A percentile compares a stretch with the other conserved stretches of the same genome.
These are phyloP conservation scores for Dactylonectria macrodidyma DNA, from an alignment of 2,329 filamentous ascomycete species.

Conservation along the genomic window DNA sequence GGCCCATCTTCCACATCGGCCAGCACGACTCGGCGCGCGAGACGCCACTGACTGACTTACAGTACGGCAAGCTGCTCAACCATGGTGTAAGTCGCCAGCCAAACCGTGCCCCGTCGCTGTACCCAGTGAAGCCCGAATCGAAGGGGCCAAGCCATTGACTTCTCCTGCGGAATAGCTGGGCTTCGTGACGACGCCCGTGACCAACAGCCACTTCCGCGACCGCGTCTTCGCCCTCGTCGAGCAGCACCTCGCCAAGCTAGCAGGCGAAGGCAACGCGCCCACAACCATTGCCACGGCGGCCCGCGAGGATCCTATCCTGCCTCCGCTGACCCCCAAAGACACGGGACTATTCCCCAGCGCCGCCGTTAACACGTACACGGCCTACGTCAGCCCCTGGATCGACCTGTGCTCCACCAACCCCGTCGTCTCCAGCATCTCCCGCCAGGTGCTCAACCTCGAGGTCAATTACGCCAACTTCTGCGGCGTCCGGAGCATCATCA, in stretches of 20 bases:
- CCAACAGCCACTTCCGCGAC: slow-evolving; percentile 79
- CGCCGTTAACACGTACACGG: slow-evolving; percentile 81
- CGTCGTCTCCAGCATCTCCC: slow-evolving; percentile 86
- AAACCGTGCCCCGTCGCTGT: slow-evolving; percentile 16
- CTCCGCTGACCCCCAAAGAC: slow-evolving; percentile 84
- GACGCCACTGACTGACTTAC: slow-evolving; percentile 72
- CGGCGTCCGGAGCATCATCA: slow-evolving; percentile 85
- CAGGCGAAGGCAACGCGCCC: slow-evolving; percentile 55
- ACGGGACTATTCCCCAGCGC: slow-evolving; percentile 79
- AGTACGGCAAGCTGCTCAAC: slow-evolving; percentile 78
- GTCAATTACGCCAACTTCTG: slow-evolving; percentile 97
- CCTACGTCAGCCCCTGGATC: slow-evolving; percentile 91
- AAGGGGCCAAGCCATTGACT: slow-evolving; percentile 38
- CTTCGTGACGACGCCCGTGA: slow-evolving; percentile 85
- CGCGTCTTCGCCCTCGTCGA: slow-evolving; percentile 76
- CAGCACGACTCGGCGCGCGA: slow-evolving; percentile 79
- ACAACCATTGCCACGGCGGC: slow-evolving; percentile 61
- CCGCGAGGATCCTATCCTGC: slow-evolving; percentile 70
- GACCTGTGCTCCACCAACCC: slow-evolving; percentile 89
- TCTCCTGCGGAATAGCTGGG: slow-evolving; percentile 71
- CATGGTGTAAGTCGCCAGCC: slow-evolving; percentile 70
- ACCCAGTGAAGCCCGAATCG: slow-evolving; percentile 2
- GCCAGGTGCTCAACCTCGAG: slow-evolving; percentile 91
- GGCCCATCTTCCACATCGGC: slow-evolving; percentile 75
- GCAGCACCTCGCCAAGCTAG: slow-evolving; percentile 65